Evolutionary conservation across 2,329 filamentous ascomycete species (phyloP).

Genomic region (Plectosphaerella sp.): DNA sequence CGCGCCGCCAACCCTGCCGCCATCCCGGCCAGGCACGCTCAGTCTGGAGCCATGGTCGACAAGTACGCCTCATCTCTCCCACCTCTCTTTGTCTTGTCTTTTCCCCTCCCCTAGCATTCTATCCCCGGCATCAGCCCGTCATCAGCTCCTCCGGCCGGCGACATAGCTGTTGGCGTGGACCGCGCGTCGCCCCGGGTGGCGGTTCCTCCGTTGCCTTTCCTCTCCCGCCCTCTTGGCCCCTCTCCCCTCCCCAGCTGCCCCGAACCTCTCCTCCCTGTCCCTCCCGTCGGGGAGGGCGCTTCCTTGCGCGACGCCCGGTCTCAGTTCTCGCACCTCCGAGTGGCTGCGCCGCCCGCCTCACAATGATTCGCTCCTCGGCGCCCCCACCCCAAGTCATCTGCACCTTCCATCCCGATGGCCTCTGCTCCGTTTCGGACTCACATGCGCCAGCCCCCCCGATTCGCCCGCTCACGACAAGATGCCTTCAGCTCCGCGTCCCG

Average conservation of each 20-base stretch:
- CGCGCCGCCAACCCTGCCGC: slow-evolving; percentile 39
- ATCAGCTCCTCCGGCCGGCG: slow-evolving; percentile 1
- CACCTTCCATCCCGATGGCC: slow-evolving; percentile 13
- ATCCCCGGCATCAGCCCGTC: background rate
- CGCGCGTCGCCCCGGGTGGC: background rate
- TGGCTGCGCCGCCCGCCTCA: background rate
- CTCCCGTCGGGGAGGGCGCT: background rate
- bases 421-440: slow-evolving; percentile 5
- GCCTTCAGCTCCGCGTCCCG: background rate
- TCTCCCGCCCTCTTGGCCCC: background rate
- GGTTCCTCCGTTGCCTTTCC: background rate
- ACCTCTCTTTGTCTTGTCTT: slow-evolving; percentile 7
- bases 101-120: slow-evolving; percentile 4
- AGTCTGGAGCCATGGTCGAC: slow-evolving; percentile 35
- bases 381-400: slow-evolving; percentile 4
- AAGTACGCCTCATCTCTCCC: slow-evolving; percentile 42
- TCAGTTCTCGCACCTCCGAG: background rate
- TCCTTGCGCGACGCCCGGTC: background rate
- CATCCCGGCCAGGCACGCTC: slow-evolving; percentile 41
- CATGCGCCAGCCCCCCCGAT: background rate
- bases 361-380: background rate
- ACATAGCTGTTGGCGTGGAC: slow-evolving; percentile 2
- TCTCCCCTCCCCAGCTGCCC: background rate
- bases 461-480: background rate
- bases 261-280: background rate